Base-by-base conservation (phyloP, 2,329 filamentous ascomycete species). In the Annulohypoxylon truncatum region DNA sequence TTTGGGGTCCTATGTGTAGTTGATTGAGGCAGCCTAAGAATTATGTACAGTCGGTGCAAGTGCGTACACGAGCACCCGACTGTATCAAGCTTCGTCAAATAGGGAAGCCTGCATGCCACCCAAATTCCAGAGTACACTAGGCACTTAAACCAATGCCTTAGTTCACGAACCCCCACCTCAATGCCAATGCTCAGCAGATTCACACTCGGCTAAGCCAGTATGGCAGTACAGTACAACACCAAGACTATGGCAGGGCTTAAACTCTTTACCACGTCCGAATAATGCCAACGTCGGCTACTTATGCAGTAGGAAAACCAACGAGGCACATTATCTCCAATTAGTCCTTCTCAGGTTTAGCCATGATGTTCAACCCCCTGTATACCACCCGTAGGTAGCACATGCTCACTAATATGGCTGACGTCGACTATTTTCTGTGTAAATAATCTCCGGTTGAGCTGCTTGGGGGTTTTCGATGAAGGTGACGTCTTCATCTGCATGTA, bases 391-490 rank as follows among this genome's bases (percentile, higher is more conserved):
- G 35, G 42, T 57, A 42, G 29, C 20, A 57, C 31, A 13, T 50
- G 38, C 40, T 66, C 64, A 78, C 61, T 75, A 73, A 60, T 76
- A 77, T 31, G 77, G 63, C 64, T 72, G 74, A 54, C 75, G 72
- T 44, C 67, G 68, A 61, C 70, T 67, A 66, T 81, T 79, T 40
- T 83, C 80, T n/a, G 79, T 71, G 67, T 85, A 86, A 18, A 82
- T 77, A 24, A 83, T 77, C 33, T 83, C 82, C 47, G 81, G 81
- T 12, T 78, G 76, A 24, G 77, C 74, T 50, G 77, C 78, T 54
- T 78, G 77, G 13, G 82, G 81, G 47, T 77, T 78, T 66, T 84
- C 83, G 56, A 84, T 77, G 56, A 82, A 85, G 2, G 80, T 74
- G 42, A 83, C 75, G 35, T 82, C 82, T 48, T 81, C 80, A 18